A percentile compares a stretch with the other conserved stretches of the same genome.
phyloP scores from a whole-genome alignment of 306 rosid species.

The Ceratonia siliqua region DNA sequence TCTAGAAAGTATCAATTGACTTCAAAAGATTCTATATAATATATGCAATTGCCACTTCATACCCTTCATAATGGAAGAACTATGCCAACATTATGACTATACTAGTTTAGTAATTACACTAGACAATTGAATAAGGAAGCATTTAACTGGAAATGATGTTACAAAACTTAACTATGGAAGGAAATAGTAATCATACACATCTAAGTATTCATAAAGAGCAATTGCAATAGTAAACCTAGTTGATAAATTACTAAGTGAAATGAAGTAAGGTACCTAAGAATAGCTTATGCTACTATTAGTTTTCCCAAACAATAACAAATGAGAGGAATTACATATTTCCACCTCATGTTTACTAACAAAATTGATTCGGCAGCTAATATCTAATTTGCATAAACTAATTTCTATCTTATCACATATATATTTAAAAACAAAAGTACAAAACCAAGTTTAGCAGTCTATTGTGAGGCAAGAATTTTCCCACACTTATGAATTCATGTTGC shows the following conservation, averaged over 20 bases:
- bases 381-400: neutral
- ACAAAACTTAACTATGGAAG: neutral
- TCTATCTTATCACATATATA: neutral
- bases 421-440: neutral
- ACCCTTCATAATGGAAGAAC: neutral
- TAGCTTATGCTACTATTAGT: neutral
- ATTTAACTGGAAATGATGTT: neutral
- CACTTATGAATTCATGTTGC: neutral
- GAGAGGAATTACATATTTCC: neutral
- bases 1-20: too few species aligned
- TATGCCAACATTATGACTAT: conserved; percentile 3
- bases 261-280: neutral
- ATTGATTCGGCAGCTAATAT: neutral
- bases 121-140: conserved; percentile 11
- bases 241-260: neutral
- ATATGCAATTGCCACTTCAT: conserved; percentile 7
- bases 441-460: conserved; percentile 7
- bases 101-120: conserved; percentile 18
- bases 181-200: neutral
- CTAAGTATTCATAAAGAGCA: neutral
- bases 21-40: too few species aligned
- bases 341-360: neutral
- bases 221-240: neutral
- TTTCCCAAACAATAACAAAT: neutral
- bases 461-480: conserved; percentile 9